Evolutionary conservation across 2,329 filamentous ascomycete species (phyloP).

Genomic region (Ophiostoma himal-ulmi): DNA sequence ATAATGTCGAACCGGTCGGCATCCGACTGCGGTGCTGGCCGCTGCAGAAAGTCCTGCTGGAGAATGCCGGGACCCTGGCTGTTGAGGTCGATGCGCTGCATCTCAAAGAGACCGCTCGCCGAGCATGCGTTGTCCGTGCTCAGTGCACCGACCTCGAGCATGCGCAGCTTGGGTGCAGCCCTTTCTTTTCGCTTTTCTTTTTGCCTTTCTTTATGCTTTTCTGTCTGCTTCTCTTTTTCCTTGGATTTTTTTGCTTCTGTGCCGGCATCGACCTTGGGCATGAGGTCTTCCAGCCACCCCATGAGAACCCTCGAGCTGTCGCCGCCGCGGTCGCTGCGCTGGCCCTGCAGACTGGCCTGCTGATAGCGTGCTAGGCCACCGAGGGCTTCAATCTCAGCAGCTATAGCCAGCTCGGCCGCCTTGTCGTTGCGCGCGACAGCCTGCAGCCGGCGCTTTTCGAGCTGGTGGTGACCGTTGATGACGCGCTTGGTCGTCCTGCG

Average conservation of each 20-base stretch:
- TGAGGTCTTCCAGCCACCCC: slow-evolving; percentile 49
- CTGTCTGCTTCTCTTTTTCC: neutral
- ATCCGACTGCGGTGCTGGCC: slow-evolving; percentile 60
- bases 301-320: slow-evolving; percentile 61
- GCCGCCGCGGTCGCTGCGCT: slow-evolving; percentile 59
- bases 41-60: slow-evolving; percentile 90
- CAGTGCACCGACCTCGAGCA: slow-evolving; percentile 86
- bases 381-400: slow-evolving; percentile 50
- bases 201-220: neutral
- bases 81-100: slow-evolving; percentile 83
- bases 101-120: slow-evolving; percentile 60
- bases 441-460: slow-evolving; percentile 57
- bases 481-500: slow-evolving; percentile 58
- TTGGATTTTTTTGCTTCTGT: neutral
- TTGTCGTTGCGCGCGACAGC: slow-evolving; percentile 51
- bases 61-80: slow-evolving; percentile 75
- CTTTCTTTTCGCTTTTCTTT: neutral
- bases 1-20: slow-evolving; percentile 77
- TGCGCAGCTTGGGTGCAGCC: slow-evolving; percentile 40
- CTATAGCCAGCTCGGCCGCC: slow-evolving; percentile 41
- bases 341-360: slow-evolving; percentile 62
- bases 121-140: slow-evolving; percentile 83
- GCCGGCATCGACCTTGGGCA: neutral
- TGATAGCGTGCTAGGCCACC: slow-evolving; percentile 61
- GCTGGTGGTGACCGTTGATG: slow-evolving; percentile 60